Conservation (phyloP, 1,284 basidiomycete genomes). For the Ustilago tritici region DNA sequence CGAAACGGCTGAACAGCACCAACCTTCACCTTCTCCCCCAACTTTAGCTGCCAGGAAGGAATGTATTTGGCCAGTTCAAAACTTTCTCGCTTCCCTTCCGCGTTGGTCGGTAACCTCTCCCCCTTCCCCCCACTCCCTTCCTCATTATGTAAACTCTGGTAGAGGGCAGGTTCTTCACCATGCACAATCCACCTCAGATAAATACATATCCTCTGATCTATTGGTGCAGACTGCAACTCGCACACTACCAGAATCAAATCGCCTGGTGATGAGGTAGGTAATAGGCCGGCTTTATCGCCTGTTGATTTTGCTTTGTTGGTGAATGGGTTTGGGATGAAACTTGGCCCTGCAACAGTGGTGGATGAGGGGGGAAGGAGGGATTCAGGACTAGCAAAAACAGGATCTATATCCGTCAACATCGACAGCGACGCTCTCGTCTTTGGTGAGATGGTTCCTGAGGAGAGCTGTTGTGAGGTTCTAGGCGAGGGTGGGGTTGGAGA, state of each 20-base stretch:
- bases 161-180: slow-evolving; percentile 26
- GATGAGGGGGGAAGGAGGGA: slow-evolving; percentile 13
- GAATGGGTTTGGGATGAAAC: not conserved
- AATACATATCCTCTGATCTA: slow-evolving; percentile 45
- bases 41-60: slow-evolving; percentile 32
- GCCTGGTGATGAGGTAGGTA: slow-evolving; percentile 26
- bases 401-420: slow-evolving; percentile 23
- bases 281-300: not conserved
- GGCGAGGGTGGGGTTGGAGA: slow-evolving; percentile 18
- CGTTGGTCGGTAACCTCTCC: not conserved
- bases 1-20: slow-evolving; percentile 33
- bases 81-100: slow-evolving; percentile 9
- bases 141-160: slow-evolving; percentile 2
- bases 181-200: slow-evolving; percentile 50
- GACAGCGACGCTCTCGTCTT: not conserved
- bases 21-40: not conserved
- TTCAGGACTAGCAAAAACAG: slow-evolving; percentile 32
- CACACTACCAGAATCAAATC: slow-evolving; percentile 49
- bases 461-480: not conserved
- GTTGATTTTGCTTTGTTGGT: not conserved
- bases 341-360: not conserved
- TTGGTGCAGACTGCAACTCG: slow-evolving; percentile 42
- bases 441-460: not conserved
- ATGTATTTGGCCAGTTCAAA: slow-evolving; percentile 39
- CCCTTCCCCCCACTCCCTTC: not conserved